Evolutionary conservation across 441 rosid species (phyloP), one percentile per base, ranked within the genome.

Genomic region (Kokia cookei): DNA sequence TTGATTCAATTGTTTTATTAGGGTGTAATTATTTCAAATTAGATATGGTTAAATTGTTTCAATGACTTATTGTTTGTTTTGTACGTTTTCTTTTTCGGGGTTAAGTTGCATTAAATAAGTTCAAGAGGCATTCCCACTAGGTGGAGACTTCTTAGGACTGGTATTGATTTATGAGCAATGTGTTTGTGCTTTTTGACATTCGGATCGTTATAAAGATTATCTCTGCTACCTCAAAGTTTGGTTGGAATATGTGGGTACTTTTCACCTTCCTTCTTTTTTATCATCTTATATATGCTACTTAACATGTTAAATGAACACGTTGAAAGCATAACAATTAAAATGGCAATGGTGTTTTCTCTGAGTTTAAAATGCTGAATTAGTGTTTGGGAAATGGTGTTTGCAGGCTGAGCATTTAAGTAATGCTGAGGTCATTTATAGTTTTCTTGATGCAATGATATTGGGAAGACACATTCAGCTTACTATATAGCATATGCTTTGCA

Each of bases 211-310:
- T 80, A 95, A 85, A 86, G 87, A 91, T 60, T 98, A 95, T 80
- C 88, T 90, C 32, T 97, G 98, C 69, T 96, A 93, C 78, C 97
- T 93, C 78, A 95, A 91, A 90, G 86, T 91, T 32, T 95, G 98
- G 99, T 79, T 96, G 71, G 97, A 96, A 91, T 96, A 91, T 79
- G 99, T 96, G 77, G 71, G 93, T 75, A 77, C 59, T 62, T 74
- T 61, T 63, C 29, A 1, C 67, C 42, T 32, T 3, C 37, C 22
- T 17, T 37, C 42, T 9, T 62, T 7, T 24, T 68, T 7, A 32
- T 60, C 42, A 8, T 42, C 42, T 57, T 43, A 26, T 5, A 37
- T 37, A 45, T 43, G 54, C 19, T 11, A n/a, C 54, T 65, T 5
- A 43, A 10, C 53, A 12, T 65, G 32, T 45, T 13, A 65, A 43